Conservation (phyloP, 129 eudicot genomes). For the Centrapalus pauciflorus region DNA sequence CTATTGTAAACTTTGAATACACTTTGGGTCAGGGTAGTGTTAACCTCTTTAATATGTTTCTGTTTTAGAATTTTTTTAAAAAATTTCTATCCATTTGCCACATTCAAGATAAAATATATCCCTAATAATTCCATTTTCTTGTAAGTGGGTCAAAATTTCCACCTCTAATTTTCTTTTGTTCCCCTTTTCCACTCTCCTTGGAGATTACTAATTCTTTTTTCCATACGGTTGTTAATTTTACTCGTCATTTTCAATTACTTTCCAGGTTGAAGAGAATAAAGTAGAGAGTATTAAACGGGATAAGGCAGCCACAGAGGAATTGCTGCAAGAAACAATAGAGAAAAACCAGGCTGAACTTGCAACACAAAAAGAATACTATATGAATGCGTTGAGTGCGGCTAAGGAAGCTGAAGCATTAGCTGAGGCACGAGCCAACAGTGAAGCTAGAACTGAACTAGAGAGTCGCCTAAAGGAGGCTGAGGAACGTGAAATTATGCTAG, state of each 20-base stretch:
- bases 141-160: no score
- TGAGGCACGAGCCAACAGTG: slow-evolving; percentile 83
- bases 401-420: slow-evolving; percentile 94
- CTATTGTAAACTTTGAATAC: no score
- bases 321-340: slow-evolving; percentile 91
- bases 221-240: neutral
- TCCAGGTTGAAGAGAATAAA: slow-evolving; percentile 87
- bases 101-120: no score
- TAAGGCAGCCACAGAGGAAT: slow-evolving; percentile 80
- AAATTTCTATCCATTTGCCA: no score
- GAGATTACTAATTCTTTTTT: neutral
- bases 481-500: slow-evolving; percentile 83
- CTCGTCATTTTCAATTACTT: slow-evolving; percentile 14
- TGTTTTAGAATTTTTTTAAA: no score
- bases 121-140: no score
- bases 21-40: no score
- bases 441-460: slow-evolving; percentile 84
- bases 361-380: slow-evolving; percentile 79
- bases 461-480: slow-evolving; percentile 63
- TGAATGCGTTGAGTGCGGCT: slow-evolving; percentile 69
- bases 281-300: slow-evolving; percentile 86
- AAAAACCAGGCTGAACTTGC: slow-evolving; percentile 86
- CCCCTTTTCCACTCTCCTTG: neutral
- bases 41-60: no score
- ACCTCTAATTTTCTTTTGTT: no score